These are phyloP conservation scores for Panicum hallii DNA, from an alignment of 202 grass and related monocot genomes.

Conservation along the genomic window DNA sequence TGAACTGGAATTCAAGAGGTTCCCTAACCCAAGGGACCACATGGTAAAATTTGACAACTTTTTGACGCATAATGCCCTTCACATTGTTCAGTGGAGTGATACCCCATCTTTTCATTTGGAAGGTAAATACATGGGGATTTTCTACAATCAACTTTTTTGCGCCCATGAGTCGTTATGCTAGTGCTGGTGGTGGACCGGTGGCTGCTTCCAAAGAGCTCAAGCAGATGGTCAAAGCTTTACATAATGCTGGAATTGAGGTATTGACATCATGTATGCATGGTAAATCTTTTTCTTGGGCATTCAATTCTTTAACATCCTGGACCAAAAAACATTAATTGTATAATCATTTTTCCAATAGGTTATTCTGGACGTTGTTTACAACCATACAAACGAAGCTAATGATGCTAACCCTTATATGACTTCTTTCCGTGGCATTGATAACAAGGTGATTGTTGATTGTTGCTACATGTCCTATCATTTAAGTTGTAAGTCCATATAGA, in stretches of 20 bases:
- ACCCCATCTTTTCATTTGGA: constrained; percentile 43
- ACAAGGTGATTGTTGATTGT: constrained; percentile 65
- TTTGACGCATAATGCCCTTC: neutral
- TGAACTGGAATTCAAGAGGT: constrained; percentile 91
- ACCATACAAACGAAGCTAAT: constrained; percentile 97
- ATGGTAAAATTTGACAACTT: constrained; percentile 33
- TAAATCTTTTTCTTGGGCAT: neutral
- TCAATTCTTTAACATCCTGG: neutral
- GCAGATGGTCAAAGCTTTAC: constrained; percentile 94
- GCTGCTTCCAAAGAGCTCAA: constrained; percentile 91
- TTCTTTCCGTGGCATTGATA: constrained; percentile 98
- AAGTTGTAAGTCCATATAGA: neutral
- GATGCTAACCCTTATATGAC: constrained; percentile 83
- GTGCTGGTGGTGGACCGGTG: constrained; percentile 83
- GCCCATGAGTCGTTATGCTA: constrained; percentile 98
- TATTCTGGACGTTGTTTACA: constrained; percentile 98
- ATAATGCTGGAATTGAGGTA: constrained; percentile 98
- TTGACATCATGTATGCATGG: constrained; percentile 2
- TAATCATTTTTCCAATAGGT: constrained; percentile 58
- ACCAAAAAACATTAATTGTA: constrained; percentile 17
- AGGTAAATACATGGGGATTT: constrained; percentile 99
- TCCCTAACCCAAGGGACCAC: constrained; percentile 90
- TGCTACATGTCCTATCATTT: constrained; percentile 19
- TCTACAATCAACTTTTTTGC: constrained; percentile 99
- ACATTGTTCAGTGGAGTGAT: constrained; percentile 29